Evolutionary conservation across 2,329 filamentous ascomycete species (phyloP).

Genomic region (Grosmannia clavigera): DNA sequence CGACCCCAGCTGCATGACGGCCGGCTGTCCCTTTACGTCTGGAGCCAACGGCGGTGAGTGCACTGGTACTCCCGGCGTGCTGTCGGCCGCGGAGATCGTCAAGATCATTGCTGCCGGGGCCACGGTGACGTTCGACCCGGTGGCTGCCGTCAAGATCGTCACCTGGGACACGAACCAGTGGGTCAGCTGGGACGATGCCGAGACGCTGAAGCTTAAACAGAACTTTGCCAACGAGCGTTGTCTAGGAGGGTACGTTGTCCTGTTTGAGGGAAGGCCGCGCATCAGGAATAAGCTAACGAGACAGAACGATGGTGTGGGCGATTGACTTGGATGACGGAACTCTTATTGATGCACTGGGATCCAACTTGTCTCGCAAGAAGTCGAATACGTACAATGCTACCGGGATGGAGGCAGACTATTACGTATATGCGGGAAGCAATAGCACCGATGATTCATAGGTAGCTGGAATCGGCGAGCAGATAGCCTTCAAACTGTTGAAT

Average conservation of each 20-base stretch:
- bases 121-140: conserved; percentile 9
- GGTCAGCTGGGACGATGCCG: conserved; percentile 20
- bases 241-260: conserved; percentile 13
- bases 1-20: conserved; percentile 14
- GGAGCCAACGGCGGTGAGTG: conserved; percentile 14
- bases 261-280: no score
- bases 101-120: conserved; percentile 9
- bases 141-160: conserved; percentile 17
- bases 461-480: no score
- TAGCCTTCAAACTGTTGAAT: no score
- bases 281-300: no score
- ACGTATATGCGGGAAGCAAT: no score
- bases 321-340: no score
- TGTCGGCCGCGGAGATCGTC: conserved; percentile 16
- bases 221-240: conserved; percentile 16
- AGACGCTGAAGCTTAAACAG: conserved; percentile 17
- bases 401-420: no score
- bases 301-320: no score
- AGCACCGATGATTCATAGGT: no score
- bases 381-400: no score
- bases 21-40: conserved; percentile 15
- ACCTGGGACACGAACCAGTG: conserved; percentile 18
- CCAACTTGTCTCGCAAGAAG: no score
- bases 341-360: no score
- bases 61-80: conserved; percentile 11